A percentile compares a stretch with the other conserved stretches of the same genome.
Conservation (phyloP, 177 flowering plant genomes). For the Tripterygium wilfordii region DNA sequence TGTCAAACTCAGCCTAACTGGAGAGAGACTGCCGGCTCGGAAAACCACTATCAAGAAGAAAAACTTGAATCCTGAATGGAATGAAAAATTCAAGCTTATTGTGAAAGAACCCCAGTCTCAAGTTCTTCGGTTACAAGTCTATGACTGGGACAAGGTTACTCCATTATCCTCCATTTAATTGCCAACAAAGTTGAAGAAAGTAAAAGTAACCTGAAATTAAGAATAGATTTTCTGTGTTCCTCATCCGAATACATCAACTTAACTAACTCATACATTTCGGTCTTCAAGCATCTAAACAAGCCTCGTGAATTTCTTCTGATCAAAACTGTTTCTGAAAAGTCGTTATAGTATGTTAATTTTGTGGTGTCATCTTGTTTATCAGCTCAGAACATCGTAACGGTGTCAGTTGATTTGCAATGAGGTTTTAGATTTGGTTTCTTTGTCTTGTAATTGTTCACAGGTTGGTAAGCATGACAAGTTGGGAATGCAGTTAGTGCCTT, state of each 20-base stretch:
- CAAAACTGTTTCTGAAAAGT: no score
- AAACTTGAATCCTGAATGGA: constrained; percentile 51
- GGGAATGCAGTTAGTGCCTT: constrained; percentile 75
- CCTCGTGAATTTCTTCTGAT: no score
- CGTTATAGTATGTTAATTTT: no score
- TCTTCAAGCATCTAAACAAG: no score
- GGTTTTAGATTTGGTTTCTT: background rate
- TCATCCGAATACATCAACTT: no score
- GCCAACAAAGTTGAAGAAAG: no score
- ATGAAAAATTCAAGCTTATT: constrained; percentile 45
- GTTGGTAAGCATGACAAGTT: constrained; percentile 60
- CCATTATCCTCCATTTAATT: background rate
- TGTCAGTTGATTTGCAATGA: no score
- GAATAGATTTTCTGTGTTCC: no score
- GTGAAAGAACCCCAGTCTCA: constrained; percentile 49
- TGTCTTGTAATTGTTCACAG: constrained; percentile 5
- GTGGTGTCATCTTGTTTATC: no score
- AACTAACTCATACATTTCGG: no score
- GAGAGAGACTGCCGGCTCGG: constrained; percentile 40
- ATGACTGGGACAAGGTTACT: constrained; percentile 60
- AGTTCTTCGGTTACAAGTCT: constrained; percentile 38
- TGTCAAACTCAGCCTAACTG: constrained; percentile 45
- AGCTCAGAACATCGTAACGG: no score
- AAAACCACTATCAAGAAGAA: constrained; percentile 49
- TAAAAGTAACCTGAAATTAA: no score